A percentile compares a stretch with the other conserved stretches of the same genome.
phyloP scores from a whole-genome alignment of 768 basidiomycete species.

The Hirschioporus abietinus region DNA sequence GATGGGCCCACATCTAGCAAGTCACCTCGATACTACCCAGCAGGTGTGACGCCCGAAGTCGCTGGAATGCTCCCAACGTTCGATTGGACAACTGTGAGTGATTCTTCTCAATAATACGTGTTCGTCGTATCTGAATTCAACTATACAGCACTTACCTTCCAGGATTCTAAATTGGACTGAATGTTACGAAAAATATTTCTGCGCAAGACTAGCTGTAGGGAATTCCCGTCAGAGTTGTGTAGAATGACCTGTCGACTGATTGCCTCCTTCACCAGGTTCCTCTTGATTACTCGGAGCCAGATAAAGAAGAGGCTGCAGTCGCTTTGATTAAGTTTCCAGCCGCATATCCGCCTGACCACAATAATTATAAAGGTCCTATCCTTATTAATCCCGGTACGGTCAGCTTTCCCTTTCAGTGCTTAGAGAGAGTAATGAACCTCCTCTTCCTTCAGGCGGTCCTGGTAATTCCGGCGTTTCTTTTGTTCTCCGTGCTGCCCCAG shows the following conservation, averaged over 20 bases:
- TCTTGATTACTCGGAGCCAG: slow-evolving; percentile 23
- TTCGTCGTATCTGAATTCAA: not conserved
- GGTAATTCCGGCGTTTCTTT: slow-evolving; percentile 23
- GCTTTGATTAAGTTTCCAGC: slow-evolving; percentile 23
- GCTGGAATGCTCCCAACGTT: not conserved
- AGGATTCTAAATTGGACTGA: slow-evolving; percentile 8
- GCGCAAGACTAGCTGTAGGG: not conserved
- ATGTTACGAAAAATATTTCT: slow-evolving; percentile 5
- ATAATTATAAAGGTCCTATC: slow-evolving; percentile 26
- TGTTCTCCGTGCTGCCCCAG: slow-evolving; percentile 5
- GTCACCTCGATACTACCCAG: not conserved
- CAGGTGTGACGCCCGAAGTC: not conserved
- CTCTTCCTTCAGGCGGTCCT: slow-evolving; percentile 14
- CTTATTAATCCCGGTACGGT: slow-evolving; percentile 23
- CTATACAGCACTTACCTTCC: slow-evolving; percentile 7
- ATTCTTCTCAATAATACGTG: not conserved
- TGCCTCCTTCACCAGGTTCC: slow-evolving; percentile 19
- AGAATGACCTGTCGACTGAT: not conserved
- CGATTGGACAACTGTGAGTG: not conserved
- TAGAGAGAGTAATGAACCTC: not conserved
- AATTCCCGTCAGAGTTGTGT: not conserved
- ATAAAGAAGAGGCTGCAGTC: slow-evolving; percentile 18
- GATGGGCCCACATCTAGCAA: not conserved
- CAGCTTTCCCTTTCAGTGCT: not conserved
- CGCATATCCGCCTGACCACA: slow-evolving; percentile 7